Conservation (phyloP, 805 yeast genomes). For the Starmerella tilneyi region DNA sequence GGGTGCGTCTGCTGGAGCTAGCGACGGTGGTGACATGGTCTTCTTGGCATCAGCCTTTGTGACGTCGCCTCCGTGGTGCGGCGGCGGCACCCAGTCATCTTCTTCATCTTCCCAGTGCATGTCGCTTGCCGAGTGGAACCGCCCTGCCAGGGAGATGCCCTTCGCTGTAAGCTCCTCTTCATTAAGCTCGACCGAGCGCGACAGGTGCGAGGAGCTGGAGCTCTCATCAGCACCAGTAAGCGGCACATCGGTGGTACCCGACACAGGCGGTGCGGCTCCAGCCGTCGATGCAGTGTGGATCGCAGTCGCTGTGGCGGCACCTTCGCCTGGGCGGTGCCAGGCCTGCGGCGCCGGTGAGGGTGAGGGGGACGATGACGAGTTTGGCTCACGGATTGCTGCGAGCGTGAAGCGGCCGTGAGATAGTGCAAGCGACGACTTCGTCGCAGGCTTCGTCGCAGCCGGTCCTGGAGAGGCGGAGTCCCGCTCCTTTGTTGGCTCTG, state of each 20-base stretch:
- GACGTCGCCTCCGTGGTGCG: background rate
- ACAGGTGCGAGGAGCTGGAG: too few species aligned
- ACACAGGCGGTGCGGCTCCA: background rate
- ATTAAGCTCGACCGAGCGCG: constrained; percentile 9
- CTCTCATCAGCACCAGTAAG: too few species aligned
- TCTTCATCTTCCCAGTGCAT: constrained; percentile 36
- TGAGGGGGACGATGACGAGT: background rate
- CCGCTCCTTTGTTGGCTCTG: background rate
- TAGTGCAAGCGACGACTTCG: background rate
- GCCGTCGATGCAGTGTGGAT: background rate
- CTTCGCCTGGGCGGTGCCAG: background rate
- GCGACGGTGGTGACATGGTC: constrained; percentile 6
- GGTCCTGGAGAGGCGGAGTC: constrained; percentile 8
- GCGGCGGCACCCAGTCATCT: constrained; percentile 29
- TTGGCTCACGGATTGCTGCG: background rate
- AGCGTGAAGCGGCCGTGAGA: constrained; percentile 10
- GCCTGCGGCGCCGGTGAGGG: constrained; percentile 14
- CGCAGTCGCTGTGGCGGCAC: background rate
- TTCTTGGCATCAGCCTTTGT: too few species aligned
- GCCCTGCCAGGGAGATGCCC: constrained; percentile 31
- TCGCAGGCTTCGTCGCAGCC: constrained; percentile 4
- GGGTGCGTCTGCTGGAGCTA: constrained; percentile 5
- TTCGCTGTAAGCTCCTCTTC: constrained; percentile 32
- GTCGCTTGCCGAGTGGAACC: constrained; percentile 27
- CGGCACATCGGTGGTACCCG: too few species aligned